Conservation (phyloP, 2,329 filamentous ascomycete genomes). For the Cladosporium sphaerospermum region DNA sequence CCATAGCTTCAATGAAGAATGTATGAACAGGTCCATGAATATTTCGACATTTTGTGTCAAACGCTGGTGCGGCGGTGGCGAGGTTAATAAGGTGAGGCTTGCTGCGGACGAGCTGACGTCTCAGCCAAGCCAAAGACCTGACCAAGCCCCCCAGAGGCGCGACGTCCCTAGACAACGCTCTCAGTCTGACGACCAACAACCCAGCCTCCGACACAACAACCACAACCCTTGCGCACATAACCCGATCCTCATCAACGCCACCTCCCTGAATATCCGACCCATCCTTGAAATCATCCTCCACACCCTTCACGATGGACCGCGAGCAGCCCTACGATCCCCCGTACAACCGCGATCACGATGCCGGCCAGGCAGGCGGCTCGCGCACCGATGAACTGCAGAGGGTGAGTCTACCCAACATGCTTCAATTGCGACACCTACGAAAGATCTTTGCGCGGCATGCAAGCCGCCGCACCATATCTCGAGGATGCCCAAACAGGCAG, state of each 20-base stretch:
- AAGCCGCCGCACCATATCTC: neutral
- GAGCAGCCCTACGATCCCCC: slow-evolving; percentile 5
- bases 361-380: neutral
- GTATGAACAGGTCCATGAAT: no score
- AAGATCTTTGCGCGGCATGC: no score
- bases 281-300: neutral
- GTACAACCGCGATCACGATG: neutral
- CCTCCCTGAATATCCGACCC: neutral
- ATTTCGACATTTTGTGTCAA: no score
- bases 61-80: no score
- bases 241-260: neutral
- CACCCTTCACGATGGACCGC: slow-evolving; percentile 1
- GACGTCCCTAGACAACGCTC: no score
- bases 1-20: no score
- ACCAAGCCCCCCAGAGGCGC: neutral
- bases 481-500: neutral
- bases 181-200: no score
- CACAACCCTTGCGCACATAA: neutral
- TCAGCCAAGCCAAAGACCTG: neutral
- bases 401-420: slow-evolving; percentile 1
- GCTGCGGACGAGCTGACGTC: neutral
- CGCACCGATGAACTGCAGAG: slow-evolving; percentile 1
- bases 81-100: no score
- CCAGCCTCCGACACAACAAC: neutral
- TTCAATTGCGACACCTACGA: neutral